These are phyloP conservation scores for Phytophthora boehmeriae DNA, from an alignment of 352 stramenopile species.

Conservation along the genomic window DNA sequence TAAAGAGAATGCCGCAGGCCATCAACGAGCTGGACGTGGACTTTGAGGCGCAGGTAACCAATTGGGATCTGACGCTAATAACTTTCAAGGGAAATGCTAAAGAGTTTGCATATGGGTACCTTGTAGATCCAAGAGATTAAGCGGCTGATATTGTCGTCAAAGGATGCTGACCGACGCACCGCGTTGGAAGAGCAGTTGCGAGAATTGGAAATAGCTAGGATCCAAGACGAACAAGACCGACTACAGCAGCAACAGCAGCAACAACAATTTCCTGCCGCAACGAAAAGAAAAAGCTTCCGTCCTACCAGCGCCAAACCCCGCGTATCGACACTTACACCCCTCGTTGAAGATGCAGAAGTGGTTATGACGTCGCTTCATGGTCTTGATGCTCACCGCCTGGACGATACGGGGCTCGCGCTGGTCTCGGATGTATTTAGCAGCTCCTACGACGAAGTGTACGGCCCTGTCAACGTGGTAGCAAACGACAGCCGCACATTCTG, in stretches of 20 bases:
- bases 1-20: slow-evolving; percentile 47
- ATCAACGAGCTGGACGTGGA: slow-evolving; percentile 76
- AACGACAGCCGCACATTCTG: slow-evolving; percentile 63
- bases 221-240: slow-evolving; percentile 48
- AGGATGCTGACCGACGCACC: slow-evolving; percentile 56
- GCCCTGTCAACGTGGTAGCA: slow-evolving; percentile 56
- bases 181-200: slow-evolving; percentile 72
- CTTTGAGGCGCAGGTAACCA: slow-evolving; percentile 68
- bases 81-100: slow-evolving; percentile 7
- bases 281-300: slow-evolving; percentile 71
- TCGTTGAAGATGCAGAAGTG: slow-evolving; percentile 73
- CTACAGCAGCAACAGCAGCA: slow-evolving; percentile 9
- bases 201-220: slow-evolving; percentile 63
- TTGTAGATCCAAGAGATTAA: slow-evolving; percentile 79
- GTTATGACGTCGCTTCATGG: slow-evolving; percentile 50
- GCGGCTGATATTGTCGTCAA: slow-evolving; percentile 74
- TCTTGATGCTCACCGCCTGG: slow-evolving; percentile 43
- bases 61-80: background rate
- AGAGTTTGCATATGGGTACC: background rate
- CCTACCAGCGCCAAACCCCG: slow-evolving; percentile 71
- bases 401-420: slow-evolving; percentile 39
- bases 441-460: slow-evolving; percentile 60
- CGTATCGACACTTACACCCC: slow-evolving; percentile 49
- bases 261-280: slow-evolving; percentile 1
- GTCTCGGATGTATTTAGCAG: slow-evolving; percentile 72